Conservation (phyloP, 352 stramenopile species). For the Phytophthora uliginosa region DNA sequence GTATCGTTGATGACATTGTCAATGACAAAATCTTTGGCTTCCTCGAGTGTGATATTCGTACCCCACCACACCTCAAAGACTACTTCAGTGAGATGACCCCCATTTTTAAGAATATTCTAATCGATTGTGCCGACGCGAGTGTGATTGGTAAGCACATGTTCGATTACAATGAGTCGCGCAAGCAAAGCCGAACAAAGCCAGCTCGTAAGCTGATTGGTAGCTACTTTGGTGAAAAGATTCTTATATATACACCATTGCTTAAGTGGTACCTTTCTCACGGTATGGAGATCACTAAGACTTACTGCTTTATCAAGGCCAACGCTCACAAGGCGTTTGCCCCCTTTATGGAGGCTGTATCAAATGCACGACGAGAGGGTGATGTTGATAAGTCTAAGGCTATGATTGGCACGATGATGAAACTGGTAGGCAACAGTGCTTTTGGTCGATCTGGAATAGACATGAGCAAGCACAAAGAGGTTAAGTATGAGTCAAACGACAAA, state of each 20-base stretch:
- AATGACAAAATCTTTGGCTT: background rate
- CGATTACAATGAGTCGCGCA: too few relatives aligned
- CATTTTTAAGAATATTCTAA: constrained; percentile 20
- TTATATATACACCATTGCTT: constrained; percentile 43
- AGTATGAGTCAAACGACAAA: too few relatives aligned
- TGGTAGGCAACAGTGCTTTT: too few relatives aligned
- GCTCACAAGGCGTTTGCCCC: too few relatives aligned
- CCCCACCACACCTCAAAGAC: background rate
- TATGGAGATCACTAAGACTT: constrained; percentile 19
- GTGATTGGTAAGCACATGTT: too few relatives aligned
- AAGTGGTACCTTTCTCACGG: constrained; percentile 50
- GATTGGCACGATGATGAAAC: constrained; percentile 4
- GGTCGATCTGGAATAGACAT: too few relatives aligned
- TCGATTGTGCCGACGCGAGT: too few relatives aligned
- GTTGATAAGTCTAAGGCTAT: background rate
- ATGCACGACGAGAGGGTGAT: constrained; percentile 36
- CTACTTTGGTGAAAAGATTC: constrained; percentile 44
- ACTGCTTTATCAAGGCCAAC: too few relatives aligned
- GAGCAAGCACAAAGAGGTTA: too few relatives aligned
- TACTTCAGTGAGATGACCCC: constrained; percentile 26
- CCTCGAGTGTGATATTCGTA: background rate
- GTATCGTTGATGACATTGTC: constrained; percentile 30
- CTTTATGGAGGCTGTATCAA: constrained; percentile 27
- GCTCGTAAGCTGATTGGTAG: constrained; percentile 12
- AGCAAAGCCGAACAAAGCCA: too few relatives aligned